These are phyloP conservation scores for Staphylotrichum tortipilum DNA, from an alignment of 495 filamentous ascomycete species.

Conservation along the genomic window DNA sequence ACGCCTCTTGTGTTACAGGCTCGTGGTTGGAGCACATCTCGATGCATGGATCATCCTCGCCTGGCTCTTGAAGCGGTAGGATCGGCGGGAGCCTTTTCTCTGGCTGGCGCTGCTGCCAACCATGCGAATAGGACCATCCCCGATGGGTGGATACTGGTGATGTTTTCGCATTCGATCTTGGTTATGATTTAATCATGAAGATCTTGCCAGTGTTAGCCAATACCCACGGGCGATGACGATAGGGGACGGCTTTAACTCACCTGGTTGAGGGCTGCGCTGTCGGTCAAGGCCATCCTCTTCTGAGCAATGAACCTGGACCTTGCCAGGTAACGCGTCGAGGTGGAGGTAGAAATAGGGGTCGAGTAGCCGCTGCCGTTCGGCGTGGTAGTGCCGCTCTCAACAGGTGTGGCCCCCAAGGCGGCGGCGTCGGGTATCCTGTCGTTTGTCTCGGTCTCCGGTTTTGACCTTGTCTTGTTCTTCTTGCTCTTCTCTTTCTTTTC, in stretches of 20 bases:
- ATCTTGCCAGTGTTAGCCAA: constrained; percentile 48
- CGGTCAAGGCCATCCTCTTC: constrained; percentile 65
- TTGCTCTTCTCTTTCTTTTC: constrained; percentile 37
- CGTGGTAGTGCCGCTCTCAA: constrained; percentile 20
- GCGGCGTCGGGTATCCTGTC: constrained; percentile 17
- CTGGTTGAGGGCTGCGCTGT: constrained; percentile 67
- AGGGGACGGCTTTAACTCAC: constrained; percentile 39
- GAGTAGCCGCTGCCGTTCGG: constrained; percentile 24
- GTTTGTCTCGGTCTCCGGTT: constrained; percentile 14
- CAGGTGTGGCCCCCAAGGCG: constrained; percentile 11
- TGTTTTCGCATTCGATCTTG: background rate
- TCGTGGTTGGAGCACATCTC: too few relatives aligned
- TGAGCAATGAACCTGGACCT: constrained; percentile 67
- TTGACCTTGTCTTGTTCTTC: constrained; percentile 35
- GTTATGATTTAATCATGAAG: constrained; percentile 58
- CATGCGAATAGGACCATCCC: too few relatives aligned
- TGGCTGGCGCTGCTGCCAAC: too few relatives aligned
- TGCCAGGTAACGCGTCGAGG: constrained; percentile 51
- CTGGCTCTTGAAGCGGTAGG: too few relatives aligned
- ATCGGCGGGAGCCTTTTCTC: too few relatives aligned
- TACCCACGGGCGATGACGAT: background rate
- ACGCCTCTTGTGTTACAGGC: too few relatives aligned
- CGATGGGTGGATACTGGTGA: too few relatives aligned
- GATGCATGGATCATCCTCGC: too few relatives aligned
- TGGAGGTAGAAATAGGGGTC: constrained; percentile 36